A percentile compares a stretch with the other conserved stretches of the same genome.
Evolutionary conservation across 331 rosid genomes (phyloP).

Genomic region (Malus hybrid): DNA sequence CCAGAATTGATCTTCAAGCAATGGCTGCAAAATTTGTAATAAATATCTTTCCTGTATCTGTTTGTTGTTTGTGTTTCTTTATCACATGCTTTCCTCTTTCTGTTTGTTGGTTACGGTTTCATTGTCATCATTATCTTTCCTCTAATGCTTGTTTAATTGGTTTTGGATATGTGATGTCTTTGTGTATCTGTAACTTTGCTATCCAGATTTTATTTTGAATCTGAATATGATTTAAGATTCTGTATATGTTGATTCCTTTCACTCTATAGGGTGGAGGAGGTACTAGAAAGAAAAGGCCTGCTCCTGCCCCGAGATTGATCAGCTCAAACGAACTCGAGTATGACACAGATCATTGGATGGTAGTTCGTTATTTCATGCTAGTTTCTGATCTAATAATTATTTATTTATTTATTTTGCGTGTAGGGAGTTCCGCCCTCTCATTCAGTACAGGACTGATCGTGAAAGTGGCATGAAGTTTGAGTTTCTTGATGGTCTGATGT

Average conservation of each 20-base stretch:
- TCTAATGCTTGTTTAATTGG: not conserved
- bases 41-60: not conserved
- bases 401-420: slow-evolving; percentile 6
- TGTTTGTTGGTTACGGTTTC: not conserved
- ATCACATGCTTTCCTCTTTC: not conserved
- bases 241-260: slow-evolving; percentile 3
- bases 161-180: not conserved
- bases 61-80: not conserved
- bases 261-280: slow-evolving; percentile 71
- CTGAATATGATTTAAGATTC: not conserved
- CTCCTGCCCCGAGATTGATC: slow-evolving; percentile 84
- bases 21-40: slow-evolving; percentile 90
- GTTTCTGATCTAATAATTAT: not conserved
- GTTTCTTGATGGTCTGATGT: slow-evolving; percentile 71
- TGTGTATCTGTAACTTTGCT: not conserved
- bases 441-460: slow-evolving; percentile 59
- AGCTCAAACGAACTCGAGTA: slow-evolving; percentile 95
- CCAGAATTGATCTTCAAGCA: slow-evolving; percentile 80
- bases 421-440: slow-evolving; percentile 93
- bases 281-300: slow-evolving; percentile 42
- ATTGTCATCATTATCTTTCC: not conserved
- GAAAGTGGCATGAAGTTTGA: slow-evolving; percentile 61
- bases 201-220: not conserved
- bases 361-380: slow-evolving; percentile 1
- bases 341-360: not conserved